Conservation (phyloP, 768 basidiomycete species). For the Guyanaporus albipodus region DNA sequence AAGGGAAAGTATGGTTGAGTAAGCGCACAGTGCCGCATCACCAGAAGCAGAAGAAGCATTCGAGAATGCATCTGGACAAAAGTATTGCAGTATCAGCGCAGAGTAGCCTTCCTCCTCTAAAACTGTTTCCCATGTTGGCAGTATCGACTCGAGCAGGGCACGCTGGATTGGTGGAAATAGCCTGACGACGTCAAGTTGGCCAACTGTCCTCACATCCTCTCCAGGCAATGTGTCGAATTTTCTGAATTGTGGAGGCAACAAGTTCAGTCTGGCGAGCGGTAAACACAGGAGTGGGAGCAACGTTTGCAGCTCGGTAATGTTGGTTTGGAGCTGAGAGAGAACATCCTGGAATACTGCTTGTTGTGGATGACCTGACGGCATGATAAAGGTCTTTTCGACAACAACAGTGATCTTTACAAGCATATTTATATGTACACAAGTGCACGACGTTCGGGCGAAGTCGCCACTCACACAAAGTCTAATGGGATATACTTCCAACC, state of each 20-base stretch:
- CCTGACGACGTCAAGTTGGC: conserved; percentile 25
- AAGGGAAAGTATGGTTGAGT: conserved; percentile 57
- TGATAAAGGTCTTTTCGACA: background rate
- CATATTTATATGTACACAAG: background rate
- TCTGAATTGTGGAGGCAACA: conserved; percentile 58
- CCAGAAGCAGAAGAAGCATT: conserved; percentile 49
- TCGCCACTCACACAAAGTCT: too few relatives aligned
- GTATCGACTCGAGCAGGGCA: conserved; percentile 55
- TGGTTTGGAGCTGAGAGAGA: conserved; percentile 42
- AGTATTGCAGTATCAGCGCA: conserved; percentile 59
- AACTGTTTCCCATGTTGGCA: conserved; percentile 63
- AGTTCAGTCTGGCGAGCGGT: conserved; percentile 53
- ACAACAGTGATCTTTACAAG: too few relatives aligned
- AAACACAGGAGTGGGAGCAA: conserved; percentile 54
- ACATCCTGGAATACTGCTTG: conserved; percentile 30
- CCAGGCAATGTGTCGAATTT: conserved; percentile 38
- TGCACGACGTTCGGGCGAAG: too few relatives aligned
- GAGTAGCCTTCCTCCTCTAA: conserved; percentile 48
- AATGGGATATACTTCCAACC: conserved; percentile 11
- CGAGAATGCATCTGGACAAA: conserved; percentile 62
- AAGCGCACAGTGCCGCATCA: conserved; percentile 54
- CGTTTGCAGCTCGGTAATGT: conserved; percentile 44
- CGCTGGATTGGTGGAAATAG: conserved; percentile 58
- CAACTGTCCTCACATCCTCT: conserved; percentile 8
- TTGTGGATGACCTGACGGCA: conserved; percentile 10